A percentile compares a stretch with the other conserved stretches of the same genome.
phyloP scores from a whole-genome alignment of 805 yeast genomes.

The Ogataea zsoltii region DNA sequence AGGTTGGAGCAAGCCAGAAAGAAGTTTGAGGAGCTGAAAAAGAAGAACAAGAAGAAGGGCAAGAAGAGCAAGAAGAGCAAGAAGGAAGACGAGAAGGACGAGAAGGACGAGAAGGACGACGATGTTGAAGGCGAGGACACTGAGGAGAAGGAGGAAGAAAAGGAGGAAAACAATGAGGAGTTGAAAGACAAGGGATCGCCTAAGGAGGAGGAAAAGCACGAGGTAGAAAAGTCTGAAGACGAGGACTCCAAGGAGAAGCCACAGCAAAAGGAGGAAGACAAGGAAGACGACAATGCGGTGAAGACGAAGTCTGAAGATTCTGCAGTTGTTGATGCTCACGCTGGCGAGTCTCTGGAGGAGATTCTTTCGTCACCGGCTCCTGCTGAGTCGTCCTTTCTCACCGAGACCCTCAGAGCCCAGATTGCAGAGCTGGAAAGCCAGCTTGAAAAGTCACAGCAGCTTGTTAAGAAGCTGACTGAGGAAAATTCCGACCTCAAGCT shows the following conservation, averaged over 20 bases:
- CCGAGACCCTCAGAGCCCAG: conserved; percentile 33
- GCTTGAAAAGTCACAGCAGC: conserved; percentile 19
- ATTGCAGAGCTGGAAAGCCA: conserved; percentile 35
- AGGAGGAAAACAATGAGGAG: conserved; percentile 6
- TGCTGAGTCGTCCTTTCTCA: conserved; percentile 26
- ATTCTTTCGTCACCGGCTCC: conserved; percentile 17
- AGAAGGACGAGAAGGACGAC: conserved; percentile 5
- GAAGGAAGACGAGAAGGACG: conserved; percentile 8
- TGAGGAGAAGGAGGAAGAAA: conserved; percentile 5
- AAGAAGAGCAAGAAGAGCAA: conserved; percentile 19
- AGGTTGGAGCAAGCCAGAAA: conserved; percentile 38
- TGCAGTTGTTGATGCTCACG: not conserved
- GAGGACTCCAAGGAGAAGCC: no score
- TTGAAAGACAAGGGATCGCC: conserved; percentile 6
- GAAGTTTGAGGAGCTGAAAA: conserved; percentile 36
- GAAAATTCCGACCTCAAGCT: conserved; percentile 31
- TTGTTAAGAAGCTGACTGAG: conserved; percentile 14
- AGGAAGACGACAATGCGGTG: no score
- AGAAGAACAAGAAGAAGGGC: conserved; percentile 31
- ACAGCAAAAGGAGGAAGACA: no score
- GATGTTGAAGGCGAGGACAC: conserved; percentile 7
- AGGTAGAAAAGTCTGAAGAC: conserved; percentile 8
- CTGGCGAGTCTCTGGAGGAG: conserved; percentile 17
- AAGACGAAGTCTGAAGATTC: not conserved
- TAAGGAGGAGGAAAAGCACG: conserved; percentile 20